Evolutionary conservation across 225 moss, liverwort and hornwort species (phyloP).

Genomic region (Sphagnum tenellum): DNA sequence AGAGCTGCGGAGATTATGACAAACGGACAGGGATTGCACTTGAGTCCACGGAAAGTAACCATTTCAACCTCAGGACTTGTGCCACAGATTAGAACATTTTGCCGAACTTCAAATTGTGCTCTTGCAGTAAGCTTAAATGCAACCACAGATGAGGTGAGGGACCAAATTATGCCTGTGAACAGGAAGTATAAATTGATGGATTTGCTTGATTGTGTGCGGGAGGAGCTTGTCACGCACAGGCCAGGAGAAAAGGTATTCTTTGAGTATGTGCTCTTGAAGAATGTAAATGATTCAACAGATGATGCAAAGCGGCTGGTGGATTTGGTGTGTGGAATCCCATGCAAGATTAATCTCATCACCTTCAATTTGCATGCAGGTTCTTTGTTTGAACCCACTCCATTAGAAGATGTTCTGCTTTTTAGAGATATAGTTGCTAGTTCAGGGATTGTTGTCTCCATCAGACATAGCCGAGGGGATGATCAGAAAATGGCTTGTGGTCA

Average conservation of each 20-base stretch:
- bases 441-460: slow-evolving; percentile 61
- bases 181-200: slow-evolving; percentile 52
- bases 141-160: slow-evolving; percentile 57
- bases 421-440: slow-evolving; percentile 56
- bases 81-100: slow-evolving; percentile 69
- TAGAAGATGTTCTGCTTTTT: slow-evolving; percentile 50
- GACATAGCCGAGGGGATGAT: slow-evolving; percentile 74
- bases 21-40: slow-evolving; percentile 48
- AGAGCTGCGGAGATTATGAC: slow-evolving; percentile 88
- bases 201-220: slow-evolving; percentile 47
- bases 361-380: slow-evolving; percentile 80
- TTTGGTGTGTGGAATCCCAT: slow-evolving; percentile 61
- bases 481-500: slow-evolving; percentile 93
- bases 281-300: slow-evolving; percentile 65
- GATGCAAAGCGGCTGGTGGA: slow-evolving; percentile 59
- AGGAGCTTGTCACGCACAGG: slow-evolving; percentile 34
- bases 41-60: slow-evolving; percentile 82
- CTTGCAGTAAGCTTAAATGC: slow-evolving; percentile 91
- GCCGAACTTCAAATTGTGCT: slow-evolving; percentile 49
- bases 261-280: slow-evolving; percentile 78
- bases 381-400: slow-evolving; percentile 39
- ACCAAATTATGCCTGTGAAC: slow-evolving; percentile 81
- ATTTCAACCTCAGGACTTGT: slow-evolving; percentile 76
- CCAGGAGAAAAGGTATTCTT: slow-evolving; percentile 49
- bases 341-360: slow-evolving; percentile 78